Conservation (phyloP, 805 yeast genomes). For the Candida coquimbonensis region DNA sequence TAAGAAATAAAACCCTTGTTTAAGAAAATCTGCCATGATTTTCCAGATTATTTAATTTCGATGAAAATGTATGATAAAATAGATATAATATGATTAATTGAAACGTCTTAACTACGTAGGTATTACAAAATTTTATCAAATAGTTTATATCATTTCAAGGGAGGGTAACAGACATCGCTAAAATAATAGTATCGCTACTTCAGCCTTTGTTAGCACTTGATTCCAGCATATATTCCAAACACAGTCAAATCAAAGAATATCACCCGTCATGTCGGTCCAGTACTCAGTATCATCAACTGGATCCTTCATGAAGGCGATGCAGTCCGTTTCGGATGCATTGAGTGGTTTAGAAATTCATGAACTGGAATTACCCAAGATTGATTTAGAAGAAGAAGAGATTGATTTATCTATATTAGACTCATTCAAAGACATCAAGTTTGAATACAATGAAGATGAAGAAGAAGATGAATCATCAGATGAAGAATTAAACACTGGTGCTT, state of each 20-base stretch:
- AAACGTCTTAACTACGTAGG: too few species aligned
- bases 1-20: conserved; percentile 31
- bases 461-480: conserved; percentile 1
- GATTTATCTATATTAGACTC: conserved; percentile 29
- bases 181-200: too few species aligned
- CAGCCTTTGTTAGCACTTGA: too few species aligned
- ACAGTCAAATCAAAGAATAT: too few species aligned
- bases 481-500: conserved; percentile 5
- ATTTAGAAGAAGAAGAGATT: conserved; percentile 29
- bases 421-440: conserved; percentile 25
- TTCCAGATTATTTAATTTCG: too few species aligned
- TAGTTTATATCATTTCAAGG: too few species aligned
- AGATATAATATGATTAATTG: neutral
- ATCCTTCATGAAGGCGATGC: conserved; percentile 77
- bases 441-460: conserved; percentile 14
- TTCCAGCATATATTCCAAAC: too few species aligned
- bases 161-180: too few species aligned
- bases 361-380: conserved; percentile 31
- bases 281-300: conserved; percentile 59
- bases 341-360: conserved; percentile 22
- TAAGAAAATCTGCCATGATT: neutral
- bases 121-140: too few species aligned
- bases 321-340: conserved; percentile 51
- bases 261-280: conserved; percentile 18
- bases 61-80: neutral